Evolutionary conservation across 495 filamentous ascomycete genomes (phyloP), one percentile per base, ranked within the genome.

Genomic region (Penicillium odoratum): DNA sequence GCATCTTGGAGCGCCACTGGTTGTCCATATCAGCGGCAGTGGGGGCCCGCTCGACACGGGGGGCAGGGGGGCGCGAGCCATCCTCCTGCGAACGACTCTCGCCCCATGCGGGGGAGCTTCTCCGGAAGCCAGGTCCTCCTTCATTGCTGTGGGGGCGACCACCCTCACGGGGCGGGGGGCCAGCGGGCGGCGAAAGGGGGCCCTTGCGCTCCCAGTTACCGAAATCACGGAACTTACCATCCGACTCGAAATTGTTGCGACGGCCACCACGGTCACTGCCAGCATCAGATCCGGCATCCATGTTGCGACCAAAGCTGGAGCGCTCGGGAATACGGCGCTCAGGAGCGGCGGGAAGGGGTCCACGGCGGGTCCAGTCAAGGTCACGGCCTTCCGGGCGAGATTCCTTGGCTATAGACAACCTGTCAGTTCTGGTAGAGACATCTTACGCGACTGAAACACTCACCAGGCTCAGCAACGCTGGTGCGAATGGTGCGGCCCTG

Each of bases 151-250:
- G 77, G 53, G 87, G 82, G 43, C 90, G 87, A 53, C 89, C 86
- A 55, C 89, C 86, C 62, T 91, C 89, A 78, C 56, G 73, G 76
- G 26, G 77, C 68, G 11, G 76, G 68, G 61, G 48, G 59, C 87
- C 81, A 38, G 80, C 69, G 31, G 88, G 72, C 9, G 93, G 90
- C 43, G 93, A 89, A 45, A 97, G 81, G 29, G 95, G 94, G 25
- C 94, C 95, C 66, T 92, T 93, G 54, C 94, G 89, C 72, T 97
- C 93, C 94, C 94, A 98, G 75, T 92, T 94, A 57, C 83, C 80
- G 62, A 97, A 89, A 65, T 97, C 91, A 25, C 93, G 88, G 51
- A 88, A 75, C 71, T 92, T 95, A 59, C 90, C 89, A 67, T 96
- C 91, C 57, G 87, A 85, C 73, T 82, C 78, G 55, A 82, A 84